These are phyloP conservation scores for Huntiella omanensis DNA, from an alignment of 2,329 filamentous ascomycete genomes.

Conservation along the genomic window DNA sequence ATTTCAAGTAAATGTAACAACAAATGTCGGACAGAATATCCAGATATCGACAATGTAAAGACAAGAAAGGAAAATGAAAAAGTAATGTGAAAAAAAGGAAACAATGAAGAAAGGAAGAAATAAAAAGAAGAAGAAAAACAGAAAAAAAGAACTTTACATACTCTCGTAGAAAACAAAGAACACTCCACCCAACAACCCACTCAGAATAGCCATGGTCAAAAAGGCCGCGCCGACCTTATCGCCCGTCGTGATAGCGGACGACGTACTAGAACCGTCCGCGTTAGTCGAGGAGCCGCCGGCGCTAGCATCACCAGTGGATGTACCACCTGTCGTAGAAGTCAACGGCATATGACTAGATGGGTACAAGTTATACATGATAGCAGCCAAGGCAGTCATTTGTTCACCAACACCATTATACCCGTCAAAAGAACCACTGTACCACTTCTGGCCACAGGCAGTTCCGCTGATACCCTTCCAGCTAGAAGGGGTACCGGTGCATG, in stretches of 20 bases:
- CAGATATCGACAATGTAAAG: neutral
- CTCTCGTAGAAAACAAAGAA: conserved; percentile 22
- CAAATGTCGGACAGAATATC: too few relatives aligned
- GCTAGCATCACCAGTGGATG: conserved; percentile 27
- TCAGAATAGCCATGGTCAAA: conserved; percentile 29
- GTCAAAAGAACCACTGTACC: conserved; percentile 37
- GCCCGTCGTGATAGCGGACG: conserved; percentile 24
- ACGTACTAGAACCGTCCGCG: conserved; percentile 18
- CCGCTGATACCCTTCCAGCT: conserved; percentile 33
- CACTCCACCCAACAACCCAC: conserved; percentile 30
- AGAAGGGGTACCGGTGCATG: conserved; percentile 29
- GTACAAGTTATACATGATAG: conserved; percentile 42
- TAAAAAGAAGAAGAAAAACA: conserved; percentile 10
- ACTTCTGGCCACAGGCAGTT: conserved; percentile 49
- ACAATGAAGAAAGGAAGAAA: conserved; percentile 1
- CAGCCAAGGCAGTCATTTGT: conserved; percentile 48
- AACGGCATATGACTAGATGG: conserved; percentile 24
- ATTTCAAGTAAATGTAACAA: too few relatives aligned
- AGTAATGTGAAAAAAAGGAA: conserved; percentile 3
- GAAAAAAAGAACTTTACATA: conserved; percentile 10
- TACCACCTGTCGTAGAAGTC: conserved; percentile 39
- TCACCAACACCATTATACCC: conserved; percentile 43
- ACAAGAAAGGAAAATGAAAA: conserved; percentile 4
- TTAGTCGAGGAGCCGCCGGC: conserved; percentile 19
- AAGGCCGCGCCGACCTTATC: conserved; percentile 38